These are phyloP conservation scores for Citrus trifoliata DNA, from an alignment of 345 rosid species.

Conservation along the genomic window DNA sequence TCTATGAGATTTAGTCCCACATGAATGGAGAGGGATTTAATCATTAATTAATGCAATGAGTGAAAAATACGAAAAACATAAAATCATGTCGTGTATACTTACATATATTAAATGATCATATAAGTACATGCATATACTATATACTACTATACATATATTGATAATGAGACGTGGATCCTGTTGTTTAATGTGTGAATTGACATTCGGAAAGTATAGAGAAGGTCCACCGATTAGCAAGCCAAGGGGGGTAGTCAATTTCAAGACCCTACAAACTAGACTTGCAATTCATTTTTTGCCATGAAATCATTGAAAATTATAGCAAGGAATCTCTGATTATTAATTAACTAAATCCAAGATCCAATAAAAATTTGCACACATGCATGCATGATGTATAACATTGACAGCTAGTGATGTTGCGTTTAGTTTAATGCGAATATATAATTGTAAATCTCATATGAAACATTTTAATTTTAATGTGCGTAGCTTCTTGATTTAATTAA, in stretches of 20 bases:
- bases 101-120: too few relatives aligned
- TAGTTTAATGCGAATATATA: too few relatives aligned
- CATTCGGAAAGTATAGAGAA: neutral
- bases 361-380: neutral
- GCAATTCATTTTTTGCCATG: neutral
- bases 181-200: neutral
- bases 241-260: neutral
- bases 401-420: neutral
- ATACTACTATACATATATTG: too few relatives aligned
- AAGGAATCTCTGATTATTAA: neutral
- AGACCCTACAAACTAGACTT: neutral
- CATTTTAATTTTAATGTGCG: too few relatives aligned
- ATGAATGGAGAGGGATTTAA: too few relatives aligned
- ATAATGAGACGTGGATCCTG: too few relatives aligned
- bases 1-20: too few relatives aligned
- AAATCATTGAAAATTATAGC: neutral
- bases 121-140: too few relatives aligned
- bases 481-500: neutral
- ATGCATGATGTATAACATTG: neutral
- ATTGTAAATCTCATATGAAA: neutral
- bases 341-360: neutral
- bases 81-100: too few relatives aligned
- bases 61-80: too few relatives aligned
- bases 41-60: too few relatives aligned
- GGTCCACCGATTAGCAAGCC: neutral